Base-by-base conservation (phyloP, 129 eudicot genomes). In the Cynara cardunculus region DNA sequence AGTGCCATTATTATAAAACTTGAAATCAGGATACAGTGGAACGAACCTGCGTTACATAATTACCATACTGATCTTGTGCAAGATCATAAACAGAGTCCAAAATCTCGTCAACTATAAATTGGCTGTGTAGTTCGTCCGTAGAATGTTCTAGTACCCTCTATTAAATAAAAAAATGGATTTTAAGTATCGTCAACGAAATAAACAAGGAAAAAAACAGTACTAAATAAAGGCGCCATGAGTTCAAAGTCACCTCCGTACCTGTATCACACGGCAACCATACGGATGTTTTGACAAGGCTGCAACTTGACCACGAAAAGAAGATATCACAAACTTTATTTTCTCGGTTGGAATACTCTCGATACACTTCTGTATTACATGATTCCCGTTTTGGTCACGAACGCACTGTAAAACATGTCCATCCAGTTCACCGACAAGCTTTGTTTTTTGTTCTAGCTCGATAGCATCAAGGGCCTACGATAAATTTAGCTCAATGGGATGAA, bases 181-280 rank as follows among this genome's bases (percentile, higher is more conserved):
- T 4, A 19, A 64, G 32, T 26, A 69, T 16, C 9, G 35, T 35
- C 25, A 31, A 24, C 14, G 11, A 34, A 65, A 62, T 21, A 65
- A 64, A 24, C 1, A 76, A 21, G 7, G 2, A 66, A 16, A 32
- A 24, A 0, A 72, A 78, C 6, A 10, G 24, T 53, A 56, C 18
- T 5, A 18, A 56, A 56, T 56, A 56, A 56, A 56, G 64, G 24
- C 10, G 7, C 0, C 62, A 4, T 49, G 18, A 39, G 19, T 46
- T 46, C 7, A 28, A 12, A 14, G 44, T 21, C 39, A 70, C 24
- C 46, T 67, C 65, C 41, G 68, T 44, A 92, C 97, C 96, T 92
- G 97, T 73, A 92, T 87, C 68, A 92, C 97, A 75, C 93, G 97
- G 70, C 97, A 92, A 64, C 96, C 97, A 77, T 92, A 92, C 30